Evolutionary conservation across 352 stramenopile species (phyloP).

Genomic region (Pythium rishiriense): DNA sequence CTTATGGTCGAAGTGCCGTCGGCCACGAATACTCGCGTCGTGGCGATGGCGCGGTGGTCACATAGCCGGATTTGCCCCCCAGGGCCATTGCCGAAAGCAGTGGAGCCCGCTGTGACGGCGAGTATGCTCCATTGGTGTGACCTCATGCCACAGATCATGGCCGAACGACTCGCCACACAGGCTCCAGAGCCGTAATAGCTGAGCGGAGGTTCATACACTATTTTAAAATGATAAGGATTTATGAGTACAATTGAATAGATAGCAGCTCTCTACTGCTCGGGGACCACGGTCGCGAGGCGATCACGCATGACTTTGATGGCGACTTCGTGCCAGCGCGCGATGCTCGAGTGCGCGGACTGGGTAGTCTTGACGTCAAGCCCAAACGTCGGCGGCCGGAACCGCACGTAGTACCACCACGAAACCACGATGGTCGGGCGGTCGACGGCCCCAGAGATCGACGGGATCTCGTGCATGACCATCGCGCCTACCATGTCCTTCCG

Average conservation of each 20-base stretch:
- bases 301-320: conserved; percentile 7
- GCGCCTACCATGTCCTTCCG: neutral
- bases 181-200: neutral
- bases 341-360: neutral
- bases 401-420: conserved; percentile 14
- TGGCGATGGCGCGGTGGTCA: conserved; percentile 5
- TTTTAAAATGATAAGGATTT: neutral
- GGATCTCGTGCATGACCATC: conserved; percentile 9
- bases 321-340: conserved; percentile 3
- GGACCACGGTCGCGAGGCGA: conserved; percentile 1
- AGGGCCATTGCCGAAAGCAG: neutral
- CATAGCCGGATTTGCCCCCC: neutral
- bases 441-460: neutral
- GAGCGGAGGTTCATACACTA: neutral
- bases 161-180: conserved; percentile 5
- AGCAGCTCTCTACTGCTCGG: neutral
- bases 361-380: neutral
- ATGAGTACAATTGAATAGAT: neutral
- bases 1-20: neutral
- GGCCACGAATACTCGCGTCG: neutral
- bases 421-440: neutral
- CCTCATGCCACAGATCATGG: conserved; percentile 6
- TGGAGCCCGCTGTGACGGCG: neutral
- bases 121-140: conserved; percentile 12
- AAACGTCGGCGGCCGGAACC: neutral